phyloP scores from a whole-genome alignment of 2,329 filamentous ascomycete genomes.

The Aspergillus felis region DNA sequence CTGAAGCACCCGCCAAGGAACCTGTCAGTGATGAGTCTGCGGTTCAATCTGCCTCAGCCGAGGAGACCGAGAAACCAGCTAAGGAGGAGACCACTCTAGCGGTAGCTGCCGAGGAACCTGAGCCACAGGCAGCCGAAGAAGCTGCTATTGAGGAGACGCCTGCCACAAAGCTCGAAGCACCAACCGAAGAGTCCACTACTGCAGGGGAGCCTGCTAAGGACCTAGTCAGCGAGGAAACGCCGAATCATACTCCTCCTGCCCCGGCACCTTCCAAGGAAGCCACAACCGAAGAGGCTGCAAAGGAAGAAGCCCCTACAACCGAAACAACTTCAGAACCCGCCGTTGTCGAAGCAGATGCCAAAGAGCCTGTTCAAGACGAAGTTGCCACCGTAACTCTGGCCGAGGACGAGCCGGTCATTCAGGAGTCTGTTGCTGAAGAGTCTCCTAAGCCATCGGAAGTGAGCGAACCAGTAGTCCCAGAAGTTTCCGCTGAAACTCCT shows the following conservation, averaged over 20 bases:
- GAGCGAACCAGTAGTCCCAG: neutral
- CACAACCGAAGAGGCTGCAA: neutral
- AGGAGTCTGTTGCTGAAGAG: slow-evolving; percentile 3
- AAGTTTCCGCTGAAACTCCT: neutral
- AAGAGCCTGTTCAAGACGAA: neutral
- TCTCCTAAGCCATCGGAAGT: neutral
- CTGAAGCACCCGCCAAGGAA: slow-evolving; percentile 4
- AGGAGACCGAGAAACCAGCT: slow-evolving; percentile 1
- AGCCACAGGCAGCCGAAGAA: slow-evolving; percentile 5
- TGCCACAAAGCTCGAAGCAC: neutral
- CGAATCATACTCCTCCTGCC: neutral
- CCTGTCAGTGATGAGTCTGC: slow-evolving; percentile 1
- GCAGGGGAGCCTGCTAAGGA: slow-evolving; percentile 3
- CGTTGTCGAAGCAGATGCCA: neutral
- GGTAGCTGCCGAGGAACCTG: slow-evolving; percentile 5
- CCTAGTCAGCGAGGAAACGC: neutral
- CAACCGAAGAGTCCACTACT: neutral
- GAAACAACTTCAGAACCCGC: neutral
- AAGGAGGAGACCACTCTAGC: slow-evolving; percentile 2
- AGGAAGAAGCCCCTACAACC: neutral
- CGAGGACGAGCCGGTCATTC: neutral
- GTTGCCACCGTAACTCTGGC: neutral
- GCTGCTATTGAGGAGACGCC: neutral
- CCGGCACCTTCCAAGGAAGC: neutral
- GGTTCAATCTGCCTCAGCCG: neutral